phyloP scores from a whole-genome alignment of 495 filamentous ascomycete species.

The Rusavskia elegans region DNA sequence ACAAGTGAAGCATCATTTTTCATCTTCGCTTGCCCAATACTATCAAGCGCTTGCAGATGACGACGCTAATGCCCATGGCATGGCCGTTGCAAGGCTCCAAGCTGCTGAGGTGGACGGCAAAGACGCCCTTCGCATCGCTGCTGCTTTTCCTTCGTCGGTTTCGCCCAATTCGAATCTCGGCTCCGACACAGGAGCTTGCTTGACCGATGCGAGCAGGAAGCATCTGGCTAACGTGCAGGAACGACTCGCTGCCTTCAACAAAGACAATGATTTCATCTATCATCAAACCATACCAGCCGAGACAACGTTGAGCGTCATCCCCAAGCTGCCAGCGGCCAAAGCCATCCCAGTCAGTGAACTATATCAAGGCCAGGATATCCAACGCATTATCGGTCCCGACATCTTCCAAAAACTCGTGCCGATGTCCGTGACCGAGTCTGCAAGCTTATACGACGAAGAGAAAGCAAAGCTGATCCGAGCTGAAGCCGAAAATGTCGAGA shows the following conservation, averaged over 20 bases:
- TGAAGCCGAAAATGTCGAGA: slow-evolving; percentile 81
- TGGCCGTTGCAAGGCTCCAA: slow-evolving; percentile 70
- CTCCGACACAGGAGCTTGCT: slow-evolving; percentile 53
- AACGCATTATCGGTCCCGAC: slow-evolving; percentile 89
- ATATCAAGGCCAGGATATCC: slow-evolving; percentile 93
- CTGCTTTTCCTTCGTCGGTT: slow-evolving; percentile 63
- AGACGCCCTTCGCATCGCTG: slow-evolving; percentile 62
- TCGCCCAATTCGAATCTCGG: slow-evolving; percentile 70
- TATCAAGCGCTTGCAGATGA: slow-evolving; percentile 87
- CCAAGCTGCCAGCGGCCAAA: slow-evolving; percentile 93
- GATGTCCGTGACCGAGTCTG: slow-evolving; percentile 89
- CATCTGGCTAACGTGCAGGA: slow-evolving; percentile 71
- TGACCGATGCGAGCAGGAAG: slow-evolving; percentile 70
- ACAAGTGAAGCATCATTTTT: slow-evolving; percentile 75
- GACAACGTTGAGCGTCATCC: slow-evolving; percentile 59
- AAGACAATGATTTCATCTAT: slow-evolving; percentile 98
- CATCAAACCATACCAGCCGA: slow-evolving; percentile 83
- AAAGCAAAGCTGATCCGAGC: slow-evolving; percentile 92
- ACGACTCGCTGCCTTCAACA: slow-evolving; percentile 53
- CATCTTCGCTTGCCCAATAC: slow-evolving; percentile 78
- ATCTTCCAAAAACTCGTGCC: slow-evolving; percentile 95
- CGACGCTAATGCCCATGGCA: slow-evolving; percentile 73
- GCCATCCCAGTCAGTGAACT: slow-evolving; percentile 93
- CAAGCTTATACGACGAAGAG: slow-evolving; percentile 94
- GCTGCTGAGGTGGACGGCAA: slow-evolving; percentile 59